Conservation (phyloP, 257 asterid species). For the Buddleja alternifolia region DNA sequence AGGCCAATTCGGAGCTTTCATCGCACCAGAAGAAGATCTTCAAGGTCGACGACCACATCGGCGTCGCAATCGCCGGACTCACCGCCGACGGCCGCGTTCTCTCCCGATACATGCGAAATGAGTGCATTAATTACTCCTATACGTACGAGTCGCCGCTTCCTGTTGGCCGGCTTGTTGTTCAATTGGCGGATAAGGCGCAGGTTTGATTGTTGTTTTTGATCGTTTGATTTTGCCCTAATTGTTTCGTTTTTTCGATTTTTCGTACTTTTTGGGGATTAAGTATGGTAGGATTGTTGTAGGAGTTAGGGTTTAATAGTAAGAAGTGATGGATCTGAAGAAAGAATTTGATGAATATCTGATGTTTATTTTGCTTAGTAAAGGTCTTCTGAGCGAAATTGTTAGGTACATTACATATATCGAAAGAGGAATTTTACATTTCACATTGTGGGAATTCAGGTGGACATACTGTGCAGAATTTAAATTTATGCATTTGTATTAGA, state of each 20-base stretch:
- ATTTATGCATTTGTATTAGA: background rate
- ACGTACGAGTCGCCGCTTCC: conserved; percentile 89
- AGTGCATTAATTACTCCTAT: conserved; percentile 84
- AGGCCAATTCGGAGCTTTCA: conserved; percentile 89
- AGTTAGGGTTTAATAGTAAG: background rate
- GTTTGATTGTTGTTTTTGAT: conserved; percentile 35
- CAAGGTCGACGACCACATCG: conserved; percentile 98
- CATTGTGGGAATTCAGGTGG: background rate
- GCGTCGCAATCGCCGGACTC: conserved; percentile 97
- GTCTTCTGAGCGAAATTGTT: background rate
- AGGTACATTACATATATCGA: background rate
- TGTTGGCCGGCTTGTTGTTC: conserved; percentile 95
- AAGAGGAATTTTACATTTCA: background rate
- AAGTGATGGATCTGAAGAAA: background rate
- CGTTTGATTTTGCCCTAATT: too few species aligned
- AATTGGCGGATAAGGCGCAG: conserved; percentile 99
- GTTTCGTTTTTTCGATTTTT: background rate
- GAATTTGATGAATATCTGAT: background rate
- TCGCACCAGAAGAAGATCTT: conserved; percentile 99
- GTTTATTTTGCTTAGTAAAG: background rate
- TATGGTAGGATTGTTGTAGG: background rate
- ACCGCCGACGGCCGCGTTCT: conserved; percentile 98
- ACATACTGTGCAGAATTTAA: background rate
- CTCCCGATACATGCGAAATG: conserved; percentile 91
- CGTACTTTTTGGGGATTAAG: background rate